A percentile compares a stretch with the other conserved stretches of the same genome.
Conservation (phyloP, 2,329 filamentous ascomycete genomes). For the Sodiomyces alkalinus region DNA sequence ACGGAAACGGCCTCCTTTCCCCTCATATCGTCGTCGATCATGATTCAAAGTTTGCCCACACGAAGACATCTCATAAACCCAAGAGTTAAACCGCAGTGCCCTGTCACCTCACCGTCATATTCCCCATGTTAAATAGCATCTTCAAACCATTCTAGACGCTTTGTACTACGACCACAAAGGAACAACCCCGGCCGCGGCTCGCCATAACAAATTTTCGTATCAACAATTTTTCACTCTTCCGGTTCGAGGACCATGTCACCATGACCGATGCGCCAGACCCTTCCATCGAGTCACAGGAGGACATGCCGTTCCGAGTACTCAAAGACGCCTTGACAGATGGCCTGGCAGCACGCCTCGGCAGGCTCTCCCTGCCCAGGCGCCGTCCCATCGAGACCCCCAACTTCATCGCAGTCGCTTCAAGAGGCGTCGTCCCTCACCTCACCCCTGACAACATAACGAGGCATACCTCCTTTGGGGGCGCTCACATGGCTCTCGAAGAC, state of each 20-base stretch:
- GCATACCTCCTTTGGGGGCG: slow-evolving; percentile 48
- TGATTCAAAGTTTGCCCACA: too few species aligned
- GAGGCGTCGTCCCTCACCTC: slow-evolving; percentile 75
- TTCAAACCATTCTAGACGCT: too few species aligned
- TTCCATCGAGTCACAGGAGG: slow-evolving; percentile 6
- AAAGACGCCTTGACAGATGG: slow-evolving; percentile 22
- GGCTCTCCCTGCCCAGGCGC: slow-evolving; percentile 44
- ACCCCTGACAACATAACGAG: slow-evolving; percentile 67
- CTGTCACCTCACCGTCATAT: too few species aligned
- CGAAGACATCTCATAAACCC: too few species aligned
- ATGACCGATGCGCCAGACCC: slow-evolving; percentile 9
- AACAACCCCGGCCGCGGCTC: too few species aligned
- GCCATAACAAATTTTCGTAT: too few species aligned
- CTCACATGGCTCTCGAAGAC: slow-evolving; percentile 81
- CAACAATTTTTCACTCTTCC: background rate
- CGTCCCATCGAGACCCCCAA: slow-evolving; percentile 66
- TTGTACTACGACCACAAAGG: too few species aligned
- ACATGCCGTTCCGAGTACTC: slow-evolving; percentile 31
- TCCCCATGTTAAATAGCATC: too few species aligned
- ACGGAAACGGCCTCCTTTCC: too few species aligned
- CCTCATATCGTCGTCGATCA: too few species aligned
- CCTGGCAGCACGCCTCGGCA: slow-evolving; percentile 48
- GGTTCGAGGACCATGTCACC: slow-evolving; percentile 8
- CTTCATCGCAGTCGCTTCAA: slow-evolving; percentile 65
- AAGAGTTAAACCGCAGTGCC: too few species aligned